Evolutionary conservation across 192 early-diverging fungal species (phyloP).

Genomic region (Mortierella alpina): DNA sequence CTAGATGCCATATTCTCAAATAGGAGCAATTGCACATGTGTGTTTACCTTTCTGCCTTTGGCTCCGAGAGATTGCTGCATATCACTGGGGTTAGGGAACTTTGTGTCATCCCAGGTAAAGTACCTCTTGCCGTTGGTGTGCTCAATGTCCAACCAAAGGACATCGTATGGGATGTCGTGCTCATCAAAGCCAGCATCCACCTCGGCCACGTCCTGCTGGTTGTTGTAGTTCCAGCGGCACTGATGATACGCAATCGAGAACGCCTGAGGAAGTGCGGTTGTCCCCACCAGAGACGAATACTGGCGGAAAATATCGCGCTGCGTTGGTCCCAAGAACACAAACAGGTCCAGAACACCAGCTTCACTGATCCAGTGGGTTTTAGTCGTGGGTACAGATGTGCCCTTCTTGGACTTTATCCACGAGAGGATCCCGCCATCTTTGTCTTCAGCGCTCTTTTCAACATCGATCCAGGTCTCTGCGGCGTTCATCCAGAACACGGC

Average conservation of each 20-base stretch:
- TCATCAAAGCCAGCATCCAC: constrained; percentile 91
- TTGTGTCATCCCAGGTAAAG: constrained; percentile 94
- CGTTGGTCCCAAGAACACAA: constrained; percentile 81
- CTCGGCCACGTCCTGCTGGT: constrained; percentile 86
- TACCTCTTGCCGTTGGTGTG: constrained; percentile 99
- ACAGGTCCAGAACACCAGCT: constrained; percentile 89
- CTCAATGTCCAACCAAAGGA: constrained; percentile 99
- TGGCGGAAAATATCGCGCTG: constrained; percentile 75
- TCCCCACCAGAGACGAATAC: constrained; percentile 84
- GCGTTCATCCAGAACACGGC: constrained; percentile 94
- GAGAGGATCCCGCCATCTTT: constrained; percentile 42
- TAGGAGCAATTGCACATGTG: no score
- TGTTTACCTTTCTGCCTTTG: constrained; percentile 79
- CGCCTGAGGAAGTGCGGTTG: constrained; percentile 82
- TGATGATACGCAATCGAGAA: constrained; percentile 97
- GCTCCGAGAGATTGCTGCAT: constrained; percentile 84
- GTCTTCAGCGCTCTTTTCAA: constrained; percentile 73
- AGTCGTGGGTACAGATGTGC: constrained; percentile 50
- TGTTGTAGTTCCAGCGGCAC: constrained; percentile 98
- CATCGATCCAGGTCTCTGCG: constrained; percentile 98
- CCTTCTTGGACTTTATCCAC: constrained; percentile 47
- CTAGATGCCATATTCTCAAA: no score
- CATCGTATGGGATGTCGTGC: constrained; percentile 95
- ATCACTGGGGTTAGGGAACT: constrained; percentile 87
- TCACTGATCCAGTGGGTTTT: constrained; percentile 96